Conservation (phyloP, 257 asterid species). For the Voacanga thouarsii region DNA sequence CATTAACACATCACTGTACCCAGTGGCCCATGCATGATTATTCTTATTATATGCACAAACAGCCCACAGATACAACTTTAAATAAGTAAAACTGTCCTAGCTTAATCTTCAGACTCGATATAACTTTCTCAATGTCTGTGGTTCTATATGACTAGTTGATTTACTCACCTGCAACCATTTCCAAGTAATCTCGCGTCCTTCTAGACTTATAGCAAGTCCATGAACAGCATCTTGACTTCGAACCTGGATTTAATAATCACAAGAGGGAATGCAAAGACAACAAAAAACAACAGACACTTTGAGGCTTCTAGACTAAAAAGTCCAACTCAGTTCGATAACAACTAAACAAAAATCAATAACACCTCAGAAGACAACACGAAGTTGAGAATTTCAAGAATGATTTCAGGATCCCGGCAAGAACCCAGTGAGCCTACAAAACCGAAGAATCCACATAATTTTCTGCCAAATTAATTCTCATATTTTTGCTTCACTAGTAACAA, state of each 20-base stretch:
- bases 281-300: background rate
- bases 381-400: conserved; percentile 62
- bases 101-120: background rate
- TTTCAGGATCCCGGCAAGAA: conserved; percentile 72
- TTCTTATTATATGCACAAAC: background rate
- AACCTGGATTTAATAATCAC: conserved; percentile 43
- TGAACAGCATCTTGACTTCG: conserved; percentile 87
- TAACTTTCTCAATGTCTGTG: background rate
- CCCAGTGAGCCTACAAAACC: conserved; percentile 56
- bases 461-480: conserved; percentile 10
- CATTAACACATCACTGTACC: background rate
- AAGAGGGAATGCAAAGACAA: conserved; percentile 4
- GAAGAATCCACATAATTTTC: conserved; percentile 19
- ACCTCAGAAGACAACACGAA: conserved; percentile 82
- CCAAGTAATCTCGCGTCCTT: conserved; percentile 84
- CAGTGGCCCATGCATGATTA: no score
- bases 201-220: conserved; percentile 68
- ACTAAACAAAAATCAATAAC: conserved; percentile 15
- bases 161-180: conserved; percentile 75
- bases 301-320: conserved; percentile 6
- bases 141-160: background rate
- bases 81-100: background rate
- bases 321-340: background rate
- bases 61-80: background rate
- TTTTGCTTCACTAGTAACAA: background rate